phyloP scores from a whole-genome alignment of 1,139 yeast genomes.

The Arxiozyma telluris region DNA sequence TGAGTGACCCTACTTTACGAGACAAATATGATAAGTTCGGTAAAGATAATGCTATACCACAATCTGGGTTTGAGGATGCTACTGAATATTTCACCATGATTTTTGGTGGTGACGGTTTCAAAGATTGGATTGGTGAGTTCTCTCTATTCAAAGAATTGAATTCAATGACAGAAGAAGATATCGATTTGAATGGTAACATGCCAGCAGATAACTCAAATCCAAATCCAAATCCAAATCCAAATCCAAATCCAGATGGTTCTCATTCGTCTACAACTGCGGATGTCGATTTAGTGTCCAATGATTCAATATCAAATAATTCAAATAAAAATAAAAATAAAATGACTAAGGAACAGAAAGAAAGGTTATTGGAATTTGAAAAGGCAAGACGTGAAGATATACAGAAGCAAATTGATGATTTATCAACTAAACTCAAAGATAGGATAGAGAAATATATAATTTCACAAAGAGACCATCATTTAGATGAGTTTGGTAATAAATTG shows the following conservation, averaged over 20 bases:
- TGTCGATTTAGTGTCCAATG: not conserved
- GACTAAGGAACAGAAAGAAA: slow-evolving; percentile 46
- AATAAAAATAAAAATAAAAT: slow-evolving; percentile 29
- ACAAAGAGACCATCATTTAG: slow-evolving; percentile 29
- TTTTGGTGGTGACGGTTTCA: slow-evolving; percentile 72
- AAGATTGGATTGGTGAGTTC: slow-evolving; percentile 68
- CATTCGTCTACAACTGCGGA: not conserved
- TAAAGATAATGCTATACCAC: slow-evolving; percentile 57
- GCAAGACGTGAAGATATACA: slow-evolving; percentile 48
- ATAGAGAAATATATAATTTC: slow-evolving; percentile 31
- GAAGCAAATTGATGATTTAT: slow-evolving; percentile 46
- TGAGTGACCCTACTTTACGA: slow-evolving; percentile 52
- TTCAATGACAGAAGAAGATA: slow-evolving; percentile 44
- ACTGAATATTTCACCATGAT: slow-evolving; percentile 58
- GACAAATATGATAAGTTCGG: slow-evolving; percentile 58
- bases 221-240: not conserved
- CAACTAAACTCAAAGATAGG: slow-evolving; percentile 39
- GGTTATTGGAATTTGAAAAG: slow-evolving; percentile 43
- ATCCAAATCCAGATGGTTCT: slow-evolving; percentile 1
- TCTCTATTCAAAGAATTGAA: slow-evolving; percentile 52
- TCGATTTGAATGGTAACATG: slow-evolving; percentile 25
- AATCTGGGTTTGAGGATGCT: slow-evolving; percentile 65
- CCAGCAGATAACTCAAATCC: slow-evolving; percentile 2
- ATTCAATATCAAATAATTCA: slow-evolving; percentile 15
- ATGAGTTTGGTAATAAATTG: slow-evolving; percentile 37